Base-by-base conservation (phyloP, 2,329 filamentous ascomycete species). In the Cladosporium sphaerospermum region DNA sequence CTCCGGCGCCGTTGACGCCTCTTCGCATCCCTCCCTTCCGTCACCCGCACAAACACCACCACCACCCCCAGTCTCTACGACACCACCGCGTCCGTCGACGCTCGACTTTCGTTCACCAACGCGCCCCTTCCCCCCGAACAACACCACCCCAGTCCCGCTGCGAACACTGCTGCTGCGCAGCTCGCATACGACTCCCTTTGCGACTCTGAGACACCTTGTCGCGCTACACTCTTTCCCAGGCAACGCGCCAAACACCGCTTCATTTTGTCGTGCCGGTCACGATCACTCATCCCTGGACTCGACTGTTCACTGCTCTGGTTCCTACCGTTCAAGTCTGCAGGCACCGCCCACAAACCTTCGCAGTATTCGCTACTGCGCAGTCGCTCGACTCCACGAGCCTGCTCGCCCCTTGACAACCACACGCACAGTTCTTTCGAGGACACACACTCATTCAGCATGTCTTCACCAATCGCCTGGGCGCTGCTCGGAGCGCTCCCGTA, bases 401-500 rank as follows among this genome's bases (percentile, higher is more conserved):
- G 28, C 50, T 44, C 18, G 39, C 31, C 32, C 28, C 48, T 13
- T 16, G 13, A 14, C 23, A 14, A 34, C 31, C 40, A 8, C 34
- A 45, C 14, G n/a, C 37, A 23, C 50, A 32, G 49, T 34, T 28
- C 43, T 40, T 23, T 47, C 23, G 11, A 13, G 7, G 13, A 41
- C 36, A 14, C 44, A 43, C 44, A 53, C 18, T 19, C 39, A 3
- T 23, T 10, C 43, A 46, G 14, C n/a, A 53, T 53, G 51, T 7
- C 45, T 36, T 47, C 51, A 34, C 19, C 45, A 34, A 37, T 37
- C 4, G 19, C 43, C 28, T 53, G 23, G 43, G 18, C 51, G 43
- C 51, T 53, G 43, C 51, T 53, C 37, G 51, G 43, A 42, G 51
- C 51, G 32, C 36, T 53, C 9, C 51, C 51, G 34, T 46, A 47